phyloP scores from a whole-genome alignment of 2,329 filamentous ascomycete species.

The Pseudogymnoascus sp. region DNA sequence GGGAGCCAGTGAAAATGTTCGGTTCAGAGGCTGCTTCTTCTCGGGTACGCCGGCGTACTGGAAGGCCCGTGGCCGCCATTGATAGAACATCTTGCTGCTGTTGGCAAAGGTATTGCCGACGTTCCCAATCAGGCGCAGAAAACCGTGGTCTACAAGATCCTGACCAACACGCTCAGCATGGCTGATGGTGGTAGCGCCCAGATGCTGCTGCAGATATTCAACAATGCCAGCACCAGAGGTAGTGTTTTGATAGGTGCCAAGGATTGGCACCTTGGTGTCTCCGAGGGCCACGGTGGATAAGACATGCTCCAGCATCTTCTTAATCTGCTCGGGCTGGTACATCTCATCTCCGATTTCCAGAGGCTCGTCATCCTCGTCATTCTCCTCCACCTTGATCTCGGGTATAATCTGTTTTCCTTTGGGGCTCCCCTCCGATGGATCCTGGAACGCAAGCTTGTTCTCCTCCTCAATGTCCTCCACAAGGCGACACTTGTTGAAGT shows the following conservation, averaged over 20 bases:
- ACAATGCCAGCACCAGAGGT: slow-evolving; percentile 88
- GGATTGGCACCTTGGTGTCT: slow-evolving; percentile 89
- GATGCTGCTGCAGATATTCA: slow-evolving; percentile 84
- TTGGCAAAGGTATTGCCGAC: slow-evolving; percentile 95
- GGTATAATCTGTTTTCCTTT: slow-evolving; percentile 52
- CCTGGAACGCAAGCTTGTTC: slow-evolving; percentile 95
- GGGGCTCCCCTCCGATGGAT: slow-evolving; percentile 63
- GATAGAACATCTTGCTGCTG: slow-evolving; percentile 94
- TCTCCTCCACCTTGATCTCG: slow-evolving; percentile 75
- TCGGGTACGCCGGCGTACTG: slow-evolving; percentile 80
- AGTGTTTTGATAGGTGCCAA: slow-evolving; percentile 91
- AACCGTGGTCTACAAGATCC: slow-evolving; percentile 77
- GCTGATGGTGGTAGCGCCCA: slow-evolving; percentile 75
- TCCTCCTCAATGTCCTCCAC: slow-evolving; percentile 97
- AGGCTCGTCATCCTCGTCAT: slow-evolving; percentile 69
- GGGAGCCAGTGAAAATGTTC: slow-evolving; percentile 65
- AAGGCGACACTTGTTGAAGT: slow-evolving; percentile 97
- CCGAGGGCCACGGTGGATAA: slow-evolving; percentile 77
- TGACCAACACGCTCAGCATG: slow-evolving; percentile 94
- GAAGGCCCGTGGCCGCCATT: slow-evolving; percentile 91
- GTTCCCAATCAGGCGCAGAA: slow-evolving; percentile 83
- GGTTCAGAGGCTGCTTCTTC: slow-evolving; percentile 65
- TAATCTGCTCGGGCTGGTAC: slow-evolving; percentile 78
- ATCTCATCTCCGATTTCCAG: slow-evolving; percentile 86
- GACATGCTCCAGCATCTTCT: slow-evolving; percentile 82